phyloP scores from a whole-genome alignment of 805 yeast genomes.

The Candida namnaoensis region DNA sequence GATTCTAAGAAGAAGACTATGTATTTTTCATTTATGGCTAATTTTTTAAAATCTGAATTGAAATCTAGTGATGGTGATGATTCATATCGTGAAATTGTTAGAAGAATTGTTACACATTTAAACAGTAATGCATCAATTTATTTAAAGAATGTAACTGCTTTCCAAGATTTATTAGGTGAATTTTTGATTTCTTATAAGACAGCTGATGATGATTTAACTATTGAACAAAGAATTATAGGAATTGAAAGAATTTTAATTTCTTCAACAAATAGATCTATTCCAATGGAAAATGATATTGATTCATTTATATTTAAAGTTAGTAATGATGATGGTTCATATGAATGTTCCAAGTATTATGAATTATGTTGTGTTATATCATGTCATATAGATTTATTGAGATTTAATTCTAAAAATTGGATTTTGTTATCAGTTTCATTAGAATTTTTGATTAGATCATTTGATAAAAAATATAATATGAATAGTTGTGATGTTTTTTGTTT shows the following conservation, averaged over 20 bases:
- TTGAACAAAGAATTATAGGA: neutral
- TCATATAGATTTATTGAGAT: neutral
- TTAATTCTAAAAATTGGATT: neutral
- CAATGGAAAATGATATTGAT: neutral
- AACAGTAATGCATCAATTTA: neutral
- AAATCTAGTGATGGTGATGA: neutral
- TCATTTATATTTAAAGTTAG: too few species aligned
- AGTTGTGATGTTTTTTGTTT: neutral
- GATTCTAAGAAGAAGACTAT: conserved; percentile 3
- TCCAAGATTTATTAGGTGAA: neutral
- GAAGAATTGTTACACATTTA: too few species aligned
- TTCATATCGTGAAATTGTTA: neutral
- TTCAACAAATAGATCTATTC: too few species aligned
- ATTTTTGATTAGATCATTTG: neutral
- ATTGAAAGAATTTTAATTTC: neutral
- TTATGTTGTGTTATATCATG: neutral
- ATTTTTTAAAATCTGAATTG: conserved; percentile 6
- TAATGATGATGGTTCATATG: neutral
- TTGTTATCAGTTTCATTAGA: neutral
- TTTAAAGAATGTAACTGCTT: neutral
- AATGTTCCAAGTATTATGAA: neutral
- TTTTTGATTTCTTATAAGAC: too few species aligned
- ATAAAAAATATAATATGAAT: neutral
- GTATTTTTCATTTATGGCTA: conserved; percentile 9
- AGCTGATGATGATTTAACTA: neutral